A percentile compares a stretch with the other conserved stretches of the same genome.
Evolutionary conservation across 2,329 filamentous ascomycete genomes (phyloP).

Genomic region (Aspergillus piperis): DNA sequence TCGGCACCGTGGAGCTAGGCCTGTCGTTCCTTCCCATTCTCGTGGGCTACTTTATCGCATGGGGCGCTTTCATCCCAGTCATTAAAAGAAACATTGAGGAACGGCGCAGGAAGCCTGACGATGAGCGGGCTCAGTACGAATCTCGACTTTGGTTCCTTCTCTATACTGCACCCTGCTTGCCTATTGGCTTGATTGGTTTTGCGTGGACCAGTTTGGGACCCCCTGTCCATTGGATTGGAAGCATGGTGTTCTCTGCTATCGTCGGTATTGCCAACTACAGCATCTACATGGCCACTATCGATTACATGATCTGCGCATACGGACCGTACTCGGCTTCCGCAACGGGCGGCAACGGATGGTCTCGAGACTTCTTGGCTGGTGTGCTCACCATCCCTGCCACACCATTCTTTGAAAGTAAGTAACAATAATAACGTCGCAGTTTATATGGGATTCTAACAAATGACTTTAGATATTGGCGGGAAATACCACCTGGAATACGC

Average conservation of each 20-base stretch:
- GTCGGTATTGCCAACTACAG: constrained; percentile 65
- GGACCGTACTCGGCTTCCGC: constrained; percentile 67
- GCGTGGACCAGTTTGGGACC: constrained; percentile 62
- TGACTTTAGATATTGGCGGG: constrained; percentile 52
- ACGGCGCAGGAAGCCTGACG: constrained; percentile 48
- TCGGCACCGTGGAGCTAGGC: constrained; percentile 52
- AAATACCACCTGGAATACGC: constrained; percentile 61
- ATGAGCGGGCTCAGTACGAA: constrained; percentile 64
- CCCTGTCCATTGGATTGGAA: constrained; percentile 61
- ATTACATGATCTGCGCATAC: constrained; percentile 69
- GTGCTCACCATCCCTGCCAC: constrained; percentile 62
- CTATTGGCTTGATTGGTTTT: constrained; percentile 64
- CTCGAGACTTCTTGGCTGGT: constrained; percentile 66
- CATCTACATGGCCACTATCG: constrained; percentile 68
- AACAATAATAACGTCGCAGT: neutral
- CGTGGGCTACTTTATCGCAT: constrained; percentile 63
- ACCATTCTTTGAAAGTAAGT: constrained; percentile 50
- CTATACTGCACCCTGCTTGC: constrained; percentile 60
- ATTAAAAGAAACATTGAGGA: constrained; percentile 54
- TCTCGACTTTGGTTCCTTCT: constrained; percentile 62
- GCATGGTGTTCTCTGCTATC: constrained; percentile 61
- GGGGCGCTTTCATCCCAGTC: constrained; percentile 58
- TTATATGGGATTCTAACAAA: neutral
- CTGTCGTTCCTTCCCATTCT: constrained; percentile 59
- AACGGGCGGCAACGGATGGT: constrained; percentile 67